phyloP scores from a whole-genome alignment of 2,329 filamentous ascomycete species.

The Didymella glomerata region DNA sequence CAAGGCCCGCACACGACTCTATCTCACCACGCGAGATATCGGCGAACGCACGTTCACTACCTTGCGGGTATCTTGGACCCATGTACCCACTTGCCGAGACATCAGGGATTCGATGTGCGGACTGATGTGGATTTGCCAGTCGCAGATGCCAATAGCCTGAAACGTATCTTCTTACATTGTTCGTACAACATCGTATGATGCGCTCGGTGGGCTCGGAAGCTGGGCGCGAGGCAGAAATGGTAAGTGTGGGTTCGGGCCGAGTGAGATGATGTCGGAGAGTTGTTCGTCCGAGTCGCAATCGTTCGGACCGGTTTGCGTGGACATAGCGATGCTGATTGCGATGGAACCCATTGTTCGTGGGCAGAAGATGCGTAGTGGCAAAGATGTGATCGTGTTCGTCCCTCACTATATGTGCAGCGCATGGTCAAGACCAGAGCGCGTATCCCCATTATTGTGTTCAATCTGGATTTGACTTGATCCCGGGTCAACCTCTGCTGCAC shows the following conservation, averaged over 20 bases:
- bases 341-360: not conserved
- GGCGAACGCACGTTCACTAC: conserved; percentile 15
- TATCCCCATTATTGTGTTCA: no score
- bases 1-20: not conserved
- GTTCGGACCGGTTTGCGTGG: no score
- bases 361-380: not conserved
- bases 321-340: no score
- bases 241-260: conserved; percentile 8
- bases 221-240: not conserved
- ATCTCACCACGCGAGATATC: conserved; percentile 7
- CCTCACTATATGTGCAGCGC: not conserved
- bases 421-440: not conserved
- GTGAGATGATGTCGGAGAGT: not conserved
- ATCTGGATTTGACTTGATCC: no score
- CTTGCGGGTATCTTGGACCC: not conserved
- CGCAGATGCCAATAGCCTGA: conserved; percentile 22
- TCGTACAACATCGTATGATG: conserved; percentile 12
- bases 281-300: not conserved
- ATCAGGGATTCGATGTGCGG: conserved; percentile 3
- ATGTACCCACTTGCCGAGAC: conserved; percentile 16
- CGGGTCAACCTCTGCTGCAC: no score
- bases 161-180: conserved; percentile 9
- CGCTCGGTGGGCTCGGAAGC: not conserved
- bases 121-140: conserved; percentile 13
- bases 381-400: not conserved